Percentiles rank a stretch among this genome's conserved stretches.
These are phyloP conservation scores for Wickerhamomyces sydowiorum DNA, from an alignment of 805 yeast species.

Conservation along the genomic window DNA sequence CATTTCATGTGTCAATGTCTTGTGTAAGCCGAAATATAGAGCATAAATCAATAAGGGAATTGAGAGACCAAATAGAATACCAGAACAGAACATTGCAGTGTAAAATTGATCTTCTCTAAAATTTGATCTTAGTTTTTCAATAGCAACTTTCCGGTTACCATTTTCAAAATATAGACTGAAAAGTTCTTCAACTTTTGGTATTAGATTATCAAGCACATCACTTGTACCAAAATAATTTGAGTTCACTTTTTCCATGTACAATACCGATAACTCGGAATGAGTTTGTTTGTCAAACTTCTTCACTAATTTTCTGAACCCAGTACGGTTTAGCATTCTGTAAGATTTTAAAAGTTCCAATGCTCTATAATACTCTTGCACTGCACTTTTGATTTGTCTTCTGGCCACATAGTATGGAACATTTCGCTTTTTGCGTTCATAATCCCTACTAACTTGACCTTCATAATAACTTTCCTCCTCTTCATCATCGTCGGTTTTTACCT, in stretches of 20 bases:
- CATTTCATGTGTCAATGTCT: slow-evolving; percentile 32
- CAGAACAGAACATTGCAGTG: slow-evolving; percentile 49
- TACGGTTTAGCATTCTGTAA: slow-evolving; percentile 70
- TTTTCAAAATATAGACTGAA: slow-evolving; percentile 63
- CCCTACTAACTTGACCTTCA: slow-evolving; percentile 31
- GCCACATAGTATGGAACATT: slow-evolving; percentile 60
- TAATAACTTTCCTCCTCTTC: slow-evolving; percentile 8
- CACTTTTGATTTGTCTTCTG: slow-evolving; percentile 59
- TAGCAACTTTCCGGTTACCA: slow-evolving; percentile 60
- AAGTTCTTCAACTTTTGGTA: slow-evolving; percentile 58
- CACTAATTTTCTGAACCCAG: slow-evolving; percentile 83
- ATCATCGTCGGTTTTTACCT: slow-evolving; percentile 9
- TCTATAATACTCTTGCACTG: slow-evolving; percentile 67
- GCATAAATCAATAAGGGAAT: slow-evolving; percentile 64
- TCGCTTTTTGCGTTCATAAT: slow-evolving; percentile 36
- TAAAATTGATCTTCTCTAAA: slow-evolving; percentile 32
- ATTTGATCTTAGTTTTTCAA: slow-evolving; percentile 59
- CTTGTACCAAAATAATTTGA: slow-evolving; percentile 54
- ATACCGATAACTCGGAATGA: slow-evolving; percentile 33
- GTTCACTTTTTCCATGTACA: slow-evolving; percentile 55
- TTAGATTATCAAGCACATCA: slow-evolving; percentile 59
- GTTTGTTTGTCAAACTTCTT: slow-evolving; percentile 86
- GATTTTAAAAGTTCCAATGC: slow-evolving; percentile 65
- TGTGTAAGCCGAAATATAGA: slow-evolving; percentile 43
- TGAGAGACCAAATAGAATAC: slow-evolving; percentile 64